A percentile compares a stretch with the other conserved stretches of the same genome.
phyloP scores from a whole-genome alignment of 257 asterid species.

The Forsythia suspensa region DNA sequence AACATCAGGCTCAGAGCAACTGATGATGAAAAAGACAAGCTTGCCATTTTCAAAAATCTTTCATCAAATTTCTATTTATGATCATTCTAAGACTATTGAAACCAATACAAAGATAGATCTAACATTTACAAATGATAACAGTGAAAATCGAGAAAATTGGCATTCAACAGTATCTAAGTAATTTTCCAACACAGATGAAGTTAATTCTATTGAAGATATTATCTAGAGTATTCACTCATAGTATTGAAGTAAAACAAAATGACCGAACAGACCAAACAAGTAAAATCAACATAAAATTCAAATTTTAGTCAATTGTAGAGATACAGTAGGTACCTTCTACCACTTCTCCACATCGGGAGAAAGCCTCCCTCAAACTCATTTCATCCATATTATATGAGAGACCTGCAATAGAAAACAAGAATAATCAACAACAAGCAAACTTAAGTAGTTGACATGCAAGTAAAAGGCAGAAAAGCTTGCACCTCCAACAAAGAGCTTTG shows the following conservation, averaged over 20 bases:
- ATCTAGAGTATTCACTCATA: background rate
- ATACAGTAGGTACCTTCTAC: conserved; percentile 49
- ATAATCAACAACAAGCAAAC: background rate
- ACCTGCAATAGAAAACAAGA: conserved; percentile 44
- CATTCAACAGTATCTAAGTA: background rate
- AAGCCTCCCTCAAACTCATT: conserved; percentile 61
- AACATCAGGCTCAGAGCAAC: background rate
- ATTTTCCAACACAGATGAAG: background rate
- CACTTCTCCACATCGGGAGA: conserved; percentile 75
- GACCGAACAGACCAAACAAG: background rate
- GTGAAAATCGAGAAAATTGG: background rate
- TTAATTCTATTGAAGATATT: background rate
- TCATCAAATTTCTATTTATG: background rate
- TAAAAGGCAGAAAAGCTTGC: background rate
- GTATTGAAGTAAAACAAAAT: background rate
- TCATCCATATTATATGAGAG: conserved; percentile 75
- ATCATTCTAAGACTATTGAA: background rate
- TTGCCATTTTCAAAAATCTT: background rate
- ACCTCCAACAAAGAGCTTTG: conserved; percentile 95
- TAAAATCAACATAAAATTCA: background rate
- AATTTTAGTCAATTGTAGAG: background rate
- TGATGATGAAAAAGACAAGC: background rate
- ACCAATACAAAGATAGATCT: background rate
- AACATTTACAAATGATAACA: background rate
- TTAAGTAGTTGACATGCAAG: background rate